These are phyloP conservation scores for Acanthochlamys bracteata DNA, from an alignment of 106 monocot genomes.

Conservation along the genomic window DNA sequence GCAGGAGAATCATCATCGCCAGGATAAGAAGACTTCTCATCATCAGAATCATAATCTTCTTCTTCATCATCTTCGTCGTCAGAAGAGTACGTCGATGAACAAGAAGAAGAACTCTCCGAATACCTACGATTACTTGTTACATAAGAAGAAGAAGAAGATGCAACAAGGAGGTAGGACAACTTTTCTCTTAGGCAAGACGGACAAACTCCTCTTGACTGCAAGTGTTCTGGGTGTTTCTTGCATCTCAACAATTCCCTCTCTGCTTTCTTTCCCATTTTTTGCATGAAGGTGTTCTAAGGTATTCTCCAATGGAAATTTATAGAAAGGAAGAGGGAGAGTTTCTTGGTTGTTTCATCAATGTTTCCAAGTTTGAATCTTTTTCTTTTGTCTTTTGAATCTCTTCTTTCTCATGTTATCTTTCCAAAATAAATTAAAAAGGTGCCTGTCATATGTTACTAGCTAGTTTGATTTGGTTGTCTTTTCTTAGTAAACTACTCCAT, in stretches of 20 bases:
- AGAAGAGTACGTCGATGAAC: not conserved
- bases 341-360: not conserved
- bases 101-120: not conserved
- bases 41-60: not conserved
- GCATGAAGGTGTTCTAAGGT: not conserved
- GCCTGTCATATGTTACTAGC: not conserved
- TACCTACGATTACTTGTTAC: not conserved
- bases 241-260: conserved; percentile 1
- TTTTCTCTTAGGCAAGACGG: conserved; percentile 4
- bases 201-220: conserved; percentile 3
- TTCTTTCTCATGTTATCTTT: too few relatives aligned
- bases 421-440: not conserved
- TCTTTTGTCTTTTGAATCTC: too few relatives aligned
- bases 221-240: not conserved
- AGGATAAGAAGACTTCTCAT: not conserved
- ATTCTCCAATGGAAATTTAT: not conserved
- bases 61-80: not conserved
- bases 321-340: not conserved
- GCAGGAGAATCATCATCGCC: not conserved
- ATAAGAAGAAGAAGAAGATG: not conserved
- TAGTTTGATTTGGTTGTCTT: not conserved
- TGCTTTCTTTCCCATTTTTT: not conserved
- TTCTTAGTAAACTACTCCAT: too few relatives aligned
- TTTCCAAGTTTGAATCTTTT: too few relatives aligned
- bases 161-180: not conserved